These are phyloP conservation scores for Alnus glutinosa DNA, from an alignment of 306 rosid species.

Conservation along the genomic window DNA sequence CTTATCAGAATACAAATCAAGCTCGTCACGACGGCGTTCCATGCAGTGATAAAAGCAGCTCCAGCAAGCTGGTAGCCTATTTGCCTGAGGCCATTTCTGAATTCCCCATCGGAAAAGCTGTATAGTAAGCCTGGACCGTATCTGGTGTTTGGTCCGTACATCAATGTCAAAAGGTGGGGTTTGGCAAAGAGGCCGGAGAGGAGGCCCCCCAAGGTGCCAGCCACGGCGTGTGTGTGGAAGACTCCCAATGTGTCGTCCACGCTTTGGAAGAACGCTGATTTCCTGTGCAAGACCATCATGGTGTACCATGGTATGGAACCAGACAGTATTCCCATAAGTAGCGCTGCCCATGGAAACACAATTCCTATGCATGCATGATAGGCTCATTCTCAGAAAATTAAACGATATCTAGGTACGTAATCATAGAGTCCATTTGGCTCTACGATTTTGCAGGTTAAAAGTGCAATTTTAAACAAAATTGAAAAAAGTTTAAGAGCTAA, in stretches of 20 bases:
- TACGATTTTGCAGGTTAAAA: no score
- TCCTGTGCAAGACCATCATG: conserved; percentile 70
- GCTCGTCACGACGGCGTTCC: conserved; percentile 62
- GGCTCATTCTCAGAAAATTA: not conserved
- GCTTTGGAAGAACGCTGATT: conserved; percentile 44
- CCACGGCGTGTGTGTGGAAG: conserved; percentile 78
- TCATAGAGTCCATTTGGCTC: no score
- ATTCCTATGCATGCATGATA: conserved; percentile 33
- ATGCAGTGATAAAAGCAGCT: conserved; percentile 50
- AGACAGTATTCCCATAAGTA: conserved; percentile 42
- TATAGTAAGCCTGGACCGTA: conserved; percentile 45
- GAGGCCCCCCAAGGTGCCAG: conserved; percentile 57
- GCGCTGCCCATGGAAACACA: conserved; percentile 48
- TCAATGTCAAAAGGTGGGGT: conserved; percentile 41
- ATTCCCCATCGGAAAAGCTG: conserved; percentile 3
- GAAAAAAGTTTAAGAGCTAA: conserved; percentile 2
- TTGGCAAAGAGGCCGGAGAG: conserved; percentile 69
- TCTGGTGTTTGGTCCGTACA: conserved; percentile 27
- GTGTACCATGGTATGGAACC: conserved; percentile 63
- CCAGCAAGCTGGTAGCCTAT: conserved; percentile 51
- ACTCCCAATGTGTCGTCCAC: conserved; percentile 81
- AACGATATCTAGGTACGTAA: no score
- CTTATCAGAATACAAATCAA: conserved; percentile 51
- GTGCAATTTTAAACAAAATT: not conserved
- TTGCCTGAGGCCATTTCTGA: conserved; percentile 39